A percentile compares a stretch with the other conserved stretches of the same genome.
Evolutionary conservation across 2,329 filamentous ascomycete genomes (phyloP).

Genomic region (Cucurbitaria berberidis): DNA sequence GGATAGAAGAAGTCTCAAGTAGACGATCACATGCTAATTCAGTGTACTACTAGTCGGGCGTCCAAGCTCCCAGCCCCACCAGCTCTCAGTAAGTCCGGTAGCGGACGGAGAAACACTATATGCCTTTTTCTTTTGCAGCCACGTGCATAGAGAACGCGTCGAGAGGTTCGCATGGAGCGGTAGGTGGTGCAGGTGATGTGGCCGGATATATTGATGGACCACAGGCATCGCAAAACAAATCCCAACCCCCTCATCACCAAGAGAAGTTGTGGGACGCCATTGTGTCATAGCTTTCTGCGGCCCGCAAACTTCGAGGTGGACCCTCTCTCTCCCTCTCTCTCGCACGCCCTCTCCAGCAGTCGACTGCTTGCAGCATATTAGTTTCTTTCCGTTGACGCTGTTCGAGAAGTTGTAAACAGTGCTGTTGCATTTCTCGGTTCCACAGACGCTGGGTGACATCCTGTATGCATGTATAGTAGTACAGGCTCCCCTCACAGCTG

Average conservation of each 20-base stretch:
- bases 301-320: conserved; percentile 19
- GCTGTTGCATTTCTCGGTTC: not conserved
- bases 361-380: not conserved
- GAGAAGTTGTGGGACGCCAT: conserved; percentile 12
- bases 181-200: not conserved
- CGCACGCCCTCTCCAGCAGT: not conserved
- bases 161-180: conserved; percentile 4
- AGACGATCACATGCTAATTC: not conserved
- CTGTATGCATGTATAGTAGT: conserved; percentile 15
- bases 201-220: not conserved
- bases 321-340: not conserved
- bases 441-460: not conserved
- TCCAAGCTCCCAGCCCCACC: conserved; percentile 5
- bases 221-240: not conserved
- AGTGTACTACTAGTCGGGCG: not conserved
- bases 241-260: conserved; percentile 6
- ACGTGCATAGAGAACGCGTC: conserved; percentile 16
- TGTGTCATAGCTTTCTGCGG: conserved; percentile 31
- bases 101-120: conserved; percentile 3
- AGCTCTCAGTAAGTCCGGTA: not conserved
- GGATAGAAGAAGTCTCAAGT: not conserved
- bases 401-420: not conserved
- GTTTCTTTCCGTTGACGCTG: not conserved
- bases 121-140: conserved; percentile 8
- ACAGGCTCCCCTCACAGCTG: conserved; percentile 12